Evolutionary conservation across 176 grass and related monocot genomes (phyloP).

Genomic region (Tillandsia leiboldiana): DNA sequence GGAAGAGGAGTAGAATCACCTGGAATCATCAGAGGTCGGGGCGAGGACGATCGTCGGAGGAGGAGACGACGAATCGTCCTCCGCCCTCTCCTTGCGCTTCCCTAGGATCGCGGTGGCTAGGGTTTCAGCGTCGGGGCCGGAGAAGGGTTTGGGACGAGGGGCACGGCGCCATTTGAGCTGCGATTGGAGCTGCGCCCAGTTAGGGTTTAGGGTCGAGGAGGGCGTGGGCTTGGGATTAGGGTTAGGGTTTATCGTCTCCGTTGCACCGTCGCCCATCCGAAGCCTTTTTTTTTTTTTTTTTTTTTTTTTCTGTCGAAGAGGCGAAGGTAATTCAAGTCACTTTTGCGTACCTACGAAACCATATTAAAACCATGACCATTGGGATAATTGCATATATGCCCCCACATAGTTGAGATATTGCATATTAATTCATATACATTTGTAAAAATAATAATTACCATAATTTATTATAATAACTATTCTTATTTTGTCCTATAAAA

Average conservation of each 20-base stretch:
- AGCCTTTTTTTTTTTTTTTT: no score
- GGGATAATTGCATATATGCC: no score
- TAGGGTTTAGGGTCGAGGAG: conserved; percentile 48
- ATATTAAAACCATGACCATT: no score
- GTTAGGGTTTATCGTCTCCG: conserved; percentile 17
- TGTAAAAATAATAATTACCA: no score
- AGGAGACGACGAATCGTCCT: background rate
- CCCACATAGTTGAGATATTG: no score
- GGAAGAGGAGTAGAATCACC: conserved; percentile 21
- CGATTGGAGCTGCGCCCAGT: conserved; percentile 83
- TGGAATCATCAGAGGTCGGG: conserved; percentile 57
- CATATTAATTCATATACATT: no score
- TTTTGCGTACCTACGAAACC: no score
- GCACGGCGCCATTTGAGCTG: conserved; percentile 40
- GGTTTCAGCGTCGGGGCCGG: conserved; percentile 16
- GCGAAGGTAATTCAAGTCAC: no score
- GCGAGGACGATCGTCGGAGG: conserved; percentile 20
- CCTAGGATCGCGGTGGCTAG: conserved; percentile 11
- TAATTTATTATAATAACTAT: no score
- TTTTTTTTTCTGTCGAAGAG: no score
- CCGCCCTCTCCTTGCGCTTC: conserved; percentile 7
- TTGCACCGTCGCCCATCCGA: conserved; percentile 1
- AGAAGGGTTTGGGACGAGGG: conserved; percentile 23
- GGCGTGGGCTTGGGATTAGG: conserved; percentile 16
- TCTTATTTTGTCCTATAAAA: no score